A percentile compares a stretch with the other conserved stretches of the same genome.
Conservation (phyloP, 2,329 filamentous ascomycete genomes). For the Calonectria pauciramosa region DNA sequence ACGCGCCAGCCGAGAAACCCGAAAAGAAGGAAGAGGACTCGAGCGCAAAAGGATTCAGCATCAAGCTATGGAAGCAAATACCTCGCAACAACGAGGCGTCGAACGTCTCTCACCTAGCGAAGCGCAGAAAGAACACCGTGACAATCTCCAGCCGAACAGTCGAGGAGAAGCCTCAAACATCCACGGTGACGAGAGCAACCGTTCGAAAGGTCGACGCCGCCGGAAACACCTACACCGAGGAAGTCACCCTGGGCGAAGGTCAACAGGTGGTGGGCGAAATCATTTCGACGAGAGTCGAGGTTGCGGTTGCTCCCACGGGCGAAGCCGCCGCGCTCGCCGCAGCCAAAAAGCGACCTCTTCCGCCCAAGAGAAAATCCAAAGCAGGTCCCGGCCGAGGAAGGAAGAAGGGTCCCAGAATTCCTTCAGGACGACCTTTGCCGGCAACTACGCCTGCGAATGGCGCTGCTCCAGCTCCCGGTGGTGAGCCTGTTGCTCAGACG, state of each 20-base stretch:
- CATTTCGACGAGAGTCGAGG: constrained; percentile 70
- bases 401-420: constrained; percentile 78
- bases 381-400: constrained; percentile 81
- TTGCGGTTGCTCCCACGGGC: constrained; percentile 59
- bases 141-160: constrained; percentile 68
- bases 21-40: constrained; percentile 77
- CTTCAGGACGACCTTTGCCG: constrained; percentile 48
- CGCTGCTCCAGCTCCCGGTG: constrained; percentile 52
- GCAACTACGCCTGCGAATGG: constrained; percentile 53
- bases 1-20: constrained; percentile 62
- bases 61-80: constrained; percentile 74
- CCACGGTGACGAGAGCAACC: constrained; percentile 81
- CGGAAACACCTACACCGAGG: constrained; percentile 87
- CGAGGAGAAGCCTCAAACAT: constrained; percentile 58
- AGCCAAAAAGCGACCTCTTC: constrained; percentile 75
- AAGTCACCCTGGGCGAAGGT: constrained; percentile 84
- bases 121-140: constrained; percentile 72
- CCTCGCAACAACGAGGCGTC: constrained; percentile 69
- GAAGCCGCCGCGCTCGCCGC: constrained; percentile 63
- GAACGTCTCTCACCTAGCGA: constrained; percentile 69
- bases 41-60: constrained; percentile 64
- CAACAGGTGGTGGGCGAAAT: constrained; percentile 87
- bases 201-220: constrained; percentile 83
- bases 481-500: constrained; percentile 50
- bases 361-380: constrained; percentile 85